Percentiles rank a stretch among this genome's conserved stretches.
These are phyloP conservation scores for Calonectria ilicicola DNA, from an alignment of 2,329 filamentous ascomycete species.

Conservation along the genomic window DNA sequence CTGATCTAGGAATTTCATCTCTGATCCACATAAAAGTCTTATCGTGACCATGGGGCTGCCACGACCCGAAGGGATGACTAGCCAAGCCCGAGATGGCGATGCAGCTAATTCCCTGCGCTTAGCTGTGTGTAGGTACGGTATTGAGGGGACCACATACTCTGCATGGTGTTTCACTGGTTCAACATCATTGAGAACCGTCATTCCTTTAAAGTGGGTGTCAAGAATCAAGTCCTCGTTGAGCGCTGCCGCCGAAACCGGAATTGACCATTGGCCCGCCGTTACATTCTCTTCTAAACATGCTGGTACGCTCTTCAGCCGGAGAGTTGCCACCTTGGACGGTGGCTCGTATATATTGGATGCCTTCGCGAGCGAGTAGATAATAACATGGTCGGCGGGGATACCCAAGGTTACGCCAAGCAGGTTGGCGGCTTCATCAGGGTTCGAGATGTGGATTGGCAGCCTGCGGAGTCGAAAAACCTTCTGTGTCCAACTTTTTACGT, in stretches of 20 bases:
- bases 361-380: neutral
- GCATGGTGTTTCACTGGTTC: neutral
- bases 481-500: too few species aligned
- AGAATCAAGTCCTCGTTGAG: neutral
- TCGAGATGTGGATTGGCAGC: neutral
- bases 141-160: neutral
- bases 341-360: neutral
- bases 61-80: neutral
- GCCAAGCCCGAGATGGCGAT: neutral
- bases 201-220: neutral
- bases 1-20: neutral
- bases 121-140: neutral
- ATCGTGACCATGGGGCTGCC: neutral
- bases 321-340: neutral
- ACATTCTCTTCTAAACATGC: neutral
- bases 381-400: neutral
- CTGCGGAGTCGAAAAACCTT: neutral
- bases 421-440: neutral
- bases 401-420: neutral
- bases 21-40: neutral
- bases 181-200: neutral
- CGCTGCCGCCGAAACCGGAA: neutral
- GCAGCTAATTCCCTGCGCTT: neutral
- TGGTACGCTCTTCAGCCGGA: neutral
- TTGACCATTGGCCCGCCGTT: neutral